Base-by-base conservation (phyloP, 2,329 filamentous ascomycete species). In the Beauveria caledonica region DNA sequence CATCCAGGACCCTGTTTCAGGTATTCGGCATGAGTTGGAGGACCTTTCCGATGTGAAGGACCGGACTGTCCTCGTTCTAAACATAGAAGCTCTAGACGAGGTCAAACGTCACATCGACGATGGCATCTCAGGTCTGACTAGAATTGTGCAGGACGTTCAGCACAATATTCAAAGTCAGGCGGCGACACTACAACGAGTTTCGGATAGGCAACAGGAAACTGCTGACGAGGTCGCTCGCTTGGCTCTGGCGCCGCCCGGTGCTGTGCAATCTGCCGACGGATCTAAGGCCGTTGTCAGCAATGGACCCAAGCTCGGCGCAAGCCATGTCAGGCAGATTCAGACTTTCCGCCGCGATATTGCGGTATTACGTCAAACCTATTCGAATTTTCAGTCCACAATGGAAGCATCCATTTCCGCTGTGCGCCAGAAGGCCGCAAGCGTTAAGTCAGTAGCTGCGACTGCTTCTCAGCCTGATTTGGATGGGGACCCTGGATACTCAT, bases 91-190 rank as follows among this genome's bases (percentile, higher is more conserved):
- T 17, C 81, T 99, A 5, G 94, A 99, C 70, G 94, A 99, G 73
- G 92, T 99, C 42, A 97, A 97, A 76, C 86, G 87, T 53, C 94
- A 97, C 70, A 92, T 99, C 65, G 94, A 99, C 64, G 93, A 99
- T 65, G 91, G 92, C 46, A 80, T 99, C 55, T 87, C 87, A 10
- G 86, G 87, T 7, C 78, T 99, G 54, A 90, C 87, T 65, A 84
- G 86, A 60, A 82, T 96, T 33, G 86, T 99, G n/a, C 89, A 95
- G 67, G 87, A 90, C 60, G 86, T 99, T 62, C 90, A 89, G 72
- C 88, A 89, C 58, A 87, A 89, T 48, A 81, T 99, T 10, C 88
- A 92, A 61, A 89, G 92, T 50, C 94, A 97, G 69, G 86, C 90
- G 53, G 82, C 84, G 3, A 86, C 90, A 7, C 84, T 99, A 58